Base-by-base conservation (phyloP, 768 basidiomycete species). In the Pisolithus marmoratus region DNA sequence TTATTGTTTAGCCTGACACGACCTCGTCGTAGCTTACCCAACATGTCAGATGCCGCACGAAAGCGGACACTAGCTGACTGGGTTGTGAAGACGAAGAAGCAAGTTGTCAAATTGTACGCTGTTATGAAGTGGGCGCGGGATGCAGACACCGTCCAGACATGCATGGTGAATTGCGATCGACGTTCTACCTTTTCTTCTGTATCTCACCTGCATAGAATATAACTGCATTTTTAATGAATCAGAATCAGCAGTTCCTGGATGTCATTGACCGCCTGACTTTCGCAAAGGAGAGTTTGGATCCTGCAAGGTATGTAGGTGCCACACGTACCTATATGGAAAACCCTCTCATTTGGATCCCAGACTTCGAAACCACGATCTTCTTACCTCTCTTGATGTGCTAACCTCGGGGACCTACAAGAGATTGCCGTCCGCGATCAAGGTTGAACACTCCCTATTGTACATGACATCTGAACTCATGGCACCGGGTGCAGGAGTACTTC, bases 351-450 rank as follows among this genome's bases (percentile, higher is more conserved):
- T 14, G 5, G 2, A 19, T 29, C 5, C 5, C 60, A 92, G 94
- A 63, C 79, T 93, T 19, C 85, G 94, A 51, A 97, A 97, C 69
- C 92, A 94, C 54, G 95, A 98, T 68, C 73, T 97, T 22, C 77
- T 94, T 4, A 95, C 93, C 1, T 94, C 94, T 22, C 71, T 97
- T 36, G 88, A 94, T 58, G 88, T 97, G 50, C 75, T 96, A 29
- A 88, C 88, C 2, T 84, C 83, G 12, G 94, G 94, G 0, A 84
- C 88, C 15, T 98, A 97, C 63, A 74, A 82, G 37, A 77, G 91
- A 24, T 79, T 98, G 15, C 94, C 95, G 17, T 78, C 82, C 2
- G 75, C 73, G 48, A 86, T 95, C 64, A 90, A 88, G 81, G 91
- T 90, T 49, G 58, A 51, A 59, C 46, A 27, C 47, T 17, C 53